Conservation (phyloP, 2,329 filamentous ascomycete genomes). For the Moelleriella libera region DNA sequence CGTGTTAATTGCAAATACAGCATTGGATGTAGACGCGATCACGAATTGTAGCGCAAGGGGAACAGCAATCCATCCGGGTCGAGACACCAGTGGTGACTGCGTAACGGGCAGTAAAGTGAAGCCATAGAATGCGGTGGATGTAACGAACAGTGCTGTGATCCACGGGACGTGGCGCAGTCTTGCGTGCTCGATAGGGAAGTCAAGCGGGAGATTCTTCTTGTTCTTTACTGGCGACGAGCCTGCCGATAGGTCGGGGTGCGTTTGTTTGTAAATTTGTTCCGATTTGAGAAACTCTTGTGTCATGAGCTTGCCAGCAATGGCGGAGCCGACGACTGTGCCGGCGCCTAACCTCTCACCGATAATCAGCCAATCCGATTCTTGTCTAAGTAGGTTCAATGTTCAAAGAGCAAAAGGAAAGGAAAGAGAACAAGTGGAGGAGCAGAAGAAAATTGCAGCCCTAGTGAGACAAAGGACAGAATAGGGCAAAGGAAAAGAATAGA, state of each 20-base stretch:
- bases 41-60: conserved; percentile 14
- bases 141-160: conserved; percentile 21
- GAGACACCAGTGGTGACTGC: neutral
- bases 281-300: conserved; percentile 18
- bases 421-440: neutral
- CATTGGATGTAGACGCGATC: conserved; percentile 20
- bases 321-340: conserved; percentile 19
- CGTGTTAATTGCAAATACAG: conserved; percentile 20
- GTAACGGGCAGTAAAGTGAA: conserved; percentile 1
- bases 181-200: conserved; percentile 28
- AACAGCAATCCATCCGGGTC: conserved; percentile 3
- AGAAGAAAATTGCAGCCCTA: too few relatives aligned
- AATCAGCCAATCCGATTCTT: neutral
- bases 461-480: too few relatives aligned
- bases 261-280: conserved; percentile 14
- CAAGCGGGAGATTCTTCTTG: conserved; percentile 10
- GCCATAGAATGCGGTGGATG: conserved; percentile 20
- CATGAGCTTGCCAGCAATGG: conserved; percentile 25
- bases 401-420: neutral
- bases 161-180: conserved; percentile 24
- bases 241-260: conserved; percentile 5
- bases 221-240: conserved; percentile 4
- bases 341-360: neutral
- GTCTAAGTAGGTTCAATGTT: neutral
- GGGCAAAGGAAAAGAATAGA: too few relatives aligned